Percentiles rank a stretch among this genome's conserved stretches.
These are phyloP conservation scores for Effrenium voratum DNA, from an alignment of 73 alveolate genomes.

Conservation along the genomic window DNA sequence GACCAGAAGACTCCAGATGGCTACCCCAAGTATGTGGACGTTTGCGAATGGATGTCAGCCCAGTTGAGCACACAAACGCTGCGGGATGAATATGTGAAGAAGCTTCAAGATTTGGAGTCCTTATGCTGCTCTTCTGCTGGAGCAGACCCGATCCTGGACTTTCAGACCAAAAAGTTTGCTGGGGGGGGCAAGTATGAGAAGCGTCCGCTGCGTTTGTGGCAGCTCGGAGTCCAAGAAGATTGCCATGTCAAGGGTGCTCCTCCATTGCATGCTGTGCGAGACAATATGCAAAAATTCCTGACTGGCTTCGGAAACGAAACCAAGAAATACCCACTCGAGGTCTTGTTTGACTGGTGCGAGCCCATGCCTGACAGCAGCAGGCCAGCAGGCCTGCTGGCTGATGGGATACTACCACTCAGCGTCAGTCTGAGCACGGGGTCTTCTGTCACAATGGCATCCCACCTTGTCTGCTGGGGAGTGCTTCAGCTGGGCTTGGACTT, in stretches of 20 bases:
- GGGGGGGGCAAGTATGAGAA: neutral
- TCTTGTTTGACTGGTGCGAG: neutral
- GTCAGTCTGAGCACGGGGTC: neutral
- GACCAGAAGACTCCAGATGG: neutral
- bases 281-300: neutral
- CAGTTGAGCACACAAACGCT: neutral
- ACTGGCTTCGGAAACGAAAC: neutral
- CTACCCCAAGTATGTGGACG: neutral
- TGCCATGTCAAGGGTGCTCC: constrained; percentile 43
- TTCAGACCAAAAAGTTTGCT: no score
- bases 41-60: neutral
- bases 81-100: neutral
- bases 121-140: neutral
- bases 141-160: no score
- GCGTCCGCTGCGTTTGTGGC: neutral
- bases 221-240: neutral
- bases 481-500: neutral
- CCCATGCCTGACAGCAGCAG: neutral
- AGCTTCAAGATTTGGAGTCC: neutral
- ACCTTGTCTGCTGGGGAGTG: neutral
- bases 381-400: neutral
- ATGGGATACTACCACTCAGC: no score
- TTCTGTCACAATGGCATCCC: constrained; percentile 38
- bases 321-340: neutral
- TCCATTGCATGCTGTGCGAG: neutral